These are phyloP conservation scores for Dioscorea cayenensis DNA, from an alignment of 116 monocot genomes.

Conservation along the genomic window DNA sequence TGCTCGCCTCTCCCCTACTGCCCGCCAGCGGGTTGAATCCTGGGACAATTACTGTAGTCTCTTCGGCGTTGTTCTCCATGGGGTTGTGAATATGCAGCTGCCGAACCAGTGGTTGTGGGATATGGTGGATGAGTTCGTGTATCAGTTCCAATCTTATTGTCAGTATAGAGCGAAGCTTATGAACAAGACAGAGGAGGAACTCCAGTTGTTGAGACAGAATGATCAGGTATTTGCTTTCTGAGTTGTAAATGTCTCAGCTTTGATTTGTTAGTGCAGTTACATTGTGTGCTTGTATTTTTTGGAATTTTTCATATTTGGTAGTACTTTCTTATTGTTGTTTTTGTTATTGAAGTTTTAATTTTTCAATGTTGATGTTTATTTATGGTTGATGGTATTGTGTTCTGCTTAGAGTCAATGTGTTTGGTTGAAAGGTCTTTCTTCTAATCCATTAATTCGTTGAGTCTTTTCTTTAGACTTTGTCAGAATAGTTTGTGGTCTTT, in stretches of 20 bases:
- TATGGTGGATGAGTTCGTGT: constrained; percentile 98
- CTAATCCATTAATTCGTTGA: too few species aligned
- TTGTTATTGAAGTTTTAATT: too few species aligned
- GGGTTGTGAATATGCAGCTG: constrained; percentile 93
- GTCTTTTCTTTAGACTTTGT: too few species aligned
- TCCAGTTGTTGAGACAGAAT: constrained; percentile 65
- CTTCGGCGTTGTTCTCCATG: constrained; percentile 89
- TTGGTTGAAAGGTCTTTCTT: too few species aligned
- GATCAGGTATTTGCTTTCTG: constrained; percentile 49
- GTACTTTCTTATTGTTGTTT: too few species aligned
- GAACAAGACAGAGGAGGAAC: constrained; percentile 71
- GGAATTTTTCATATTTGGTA: too few species aligned
- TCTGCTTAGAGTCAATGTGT: too few species aligned
- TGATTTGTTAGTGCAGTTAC: neutral
- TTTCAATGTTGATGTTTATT: too few species aligned
- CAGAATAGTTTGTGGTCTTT: too few species aligned
- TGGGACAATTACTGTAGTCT: constrained; percentile 98
- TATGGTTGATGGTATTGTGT: too few species aligned
- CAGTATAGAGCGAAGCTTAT: constrained; percentile 91
- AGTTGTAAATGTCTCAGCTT: too few species aligned
- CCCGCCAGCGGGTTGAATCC: constrained; percentile 68
- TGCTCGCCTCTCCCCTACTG: constrained; percentile 57
- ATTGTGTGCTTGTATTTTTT: neutral
- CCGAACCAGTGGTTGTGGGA: constrained; percentile 99
- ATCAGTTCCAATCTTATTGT: constrained; percentile 92